These are phyloP conservation scores for Sclerospora graminicola DNA, from an alignment of 352 stramenopile species.

Conservation along the genomic window DNA sequence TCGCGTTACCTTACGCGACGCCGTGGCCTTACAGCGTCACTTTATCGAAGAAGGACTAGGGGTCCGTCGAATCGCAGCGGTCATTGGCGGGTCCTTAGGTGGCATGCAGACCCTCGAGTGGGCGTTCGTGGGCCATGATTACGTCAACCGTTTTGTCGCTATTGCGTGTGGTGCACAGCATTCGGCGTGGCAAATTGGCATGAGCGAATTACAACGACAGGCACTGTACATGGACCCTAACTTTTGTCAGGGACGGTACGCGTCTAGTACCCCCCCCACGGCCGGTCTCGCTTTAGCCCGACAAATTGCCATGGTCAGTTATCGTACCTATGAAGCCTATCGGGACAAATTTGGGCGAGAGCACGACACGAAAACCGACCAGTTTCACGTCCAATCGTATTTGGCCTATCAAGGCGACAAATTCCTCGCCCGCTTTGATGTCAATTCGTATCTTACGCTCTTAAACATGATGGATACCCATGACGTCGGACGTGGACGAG, in stretches of 20 bases:
- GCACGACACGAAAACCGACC: conserved; percentile 18
- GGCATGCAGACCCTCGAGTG: conserved; percentile 98
- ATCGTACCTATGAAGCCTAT: conserved; percentile 90
- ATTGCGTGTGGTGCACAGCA: conserved; percentile 92
- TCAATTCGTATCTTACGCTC: conserved; percentile 92
- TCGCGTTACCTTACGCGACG: conserved; percentile 88
- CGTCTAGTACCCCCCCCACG: conserved; percentile 44
- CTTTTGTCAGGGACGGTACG: conserved; percentile 81
- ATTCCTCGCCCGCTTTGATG: conserved; percentile 92
- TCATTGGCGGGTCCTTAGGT: conserved; percentile 93
- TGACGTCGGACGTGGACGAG: conserved; percentile 83
- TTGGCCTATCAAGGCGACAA: conserved; percentile 90
- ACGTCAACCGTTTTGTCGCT: conserved; percentile 84
- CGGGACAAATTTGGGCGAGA: conserved; percentile 87
- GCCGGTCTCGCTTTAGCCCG: conserved; percentile 86
- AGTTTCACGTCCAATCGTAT: conserved; percentile 81
- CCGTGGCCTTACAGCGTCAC: conserved; percentile 83
- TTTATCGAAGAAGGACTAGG: conserved; percentile 85
- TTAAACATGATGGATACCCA: conserved; percentile 96
- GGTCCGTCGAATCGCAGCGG: conserved; percentile 74
- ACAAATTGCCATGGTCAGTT: conserved; percentile 96
- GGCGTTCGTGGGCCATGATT: conserved; percentile 78
- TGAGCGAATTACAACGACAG: conserved; percentile 92
- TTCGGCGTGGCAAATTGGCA: conserved; percentile 94
- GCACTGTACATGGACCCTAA: conserved; percentile 93